Evolutionary conservation across 371 early-diverging fungal species (phyloP).

Genomic region (Capniomyces stellatus): DNA sequence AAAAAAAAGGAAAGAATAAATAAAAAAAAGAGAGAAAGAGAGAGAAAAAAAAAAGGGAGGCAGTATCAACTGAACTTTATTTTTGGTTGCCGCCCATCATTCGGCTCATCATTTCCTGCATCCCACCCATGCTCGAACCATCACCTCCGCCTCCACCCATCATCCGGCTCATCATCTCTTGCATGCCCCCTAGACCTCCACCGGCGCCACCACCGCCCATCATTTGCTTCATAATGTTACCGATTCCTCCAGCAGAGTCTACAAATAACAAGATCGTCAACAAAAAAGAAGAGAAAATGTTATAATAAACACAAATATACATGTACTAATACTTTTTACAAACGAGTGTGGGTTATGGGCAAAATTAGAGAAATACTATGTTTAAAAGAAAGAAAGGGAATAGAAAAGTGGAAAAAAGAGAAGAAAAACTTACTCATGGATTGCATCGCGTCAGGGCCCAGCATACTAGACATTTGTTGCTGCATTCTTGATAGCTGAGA

Average conservation of each 20-base stretch:
- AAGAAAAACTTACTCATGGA: slow-evolving; percentile 33
- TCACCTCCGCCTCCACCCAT: slow-evolving; percentile 19
- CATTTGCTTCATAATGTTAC: slow-evolving; percentile 64
- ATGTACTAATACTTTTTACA: background rate
- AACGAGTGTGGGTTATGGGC: background rate
- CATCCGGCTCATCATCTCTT: slow-evolving; percentile 43
- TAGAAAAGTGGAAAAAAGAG: background rate
- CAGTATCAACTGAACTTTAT: no score
- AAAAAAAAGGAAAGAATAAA: no score
- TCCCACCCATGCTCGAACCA: slow-evolving; percentile 43
- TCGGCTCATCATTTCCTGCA: slow-evolving; percentile 45
- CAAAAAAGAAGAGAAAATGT: background rate
- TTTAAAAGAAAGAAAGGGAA: background rate
- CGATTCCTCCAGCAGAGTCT: slow-evolving; percentile 59
- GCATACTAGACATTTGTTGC: slow-evolving; percentile 45
- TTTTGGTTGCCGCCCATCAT: slow-evolving; percentile 23
- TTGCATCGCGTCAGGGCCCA: slow-evolving; percentile 53
- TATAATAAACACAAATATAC: background rate
- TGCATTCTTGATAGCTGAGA: slow-evolving; percentile 45
- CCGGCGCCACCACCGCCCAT: slow-evolving; percentile 48
- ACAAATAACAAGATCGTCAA: slow-evolving; percentile 15
- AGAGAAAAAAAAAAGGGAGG: no score
- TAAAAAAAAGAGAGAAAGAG: no score
- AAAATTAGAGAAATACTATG: background rate
- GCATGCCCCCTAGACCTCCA: slow-evolving; percentile 43